Base-by-base conservation (phyloP, 345 rosid species). In the Hypericum androsaemum region DNA sequence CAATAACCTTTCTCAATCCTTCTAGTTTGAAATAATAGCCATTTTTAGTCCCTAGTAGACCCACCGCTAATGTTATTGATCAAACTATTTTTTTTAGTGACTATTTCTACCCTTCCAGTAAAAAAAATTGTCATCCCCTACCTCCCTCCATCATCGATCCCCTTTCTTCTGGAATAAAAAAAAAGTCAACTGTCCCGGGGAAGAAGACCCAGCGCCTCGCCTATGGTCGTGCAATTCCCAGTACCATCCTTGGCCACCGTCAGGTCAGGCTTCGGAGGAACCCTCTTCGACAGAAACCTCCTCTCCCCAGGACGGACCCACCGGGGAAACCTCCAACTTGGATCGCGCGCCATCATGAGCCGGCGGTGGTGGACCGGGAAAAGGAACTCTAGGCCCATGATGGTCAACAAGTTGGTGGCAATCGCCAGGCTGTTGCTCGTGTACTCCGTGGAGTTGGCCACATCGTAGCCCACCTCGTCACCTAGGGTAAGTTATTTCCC, bases 161-260 rank as follows among this genome's bases (percentile, higher is more conserved):
- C n/a, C n/a, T n/a, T n/a, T n/a, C n/a, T n/a, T n/a, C n/a, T n/a
- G n/a, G n/a, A n/a, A n/a, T n/a, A n/a, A n/a, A n/a, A n/a, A n/a
- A n/a, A n/a, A n/a, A n/a, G n/a, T n/a, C n/a, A n/a, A n/a, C n/a
- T n/a, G n/a, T n/a, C 80, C 82, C 2, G 73, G 55, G 8, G 39
- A 14, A 50, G 97, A 83, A 12, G 89, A 83, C 0, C 47, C 46
- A 5, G 75, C 7, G 97, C 97, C 39, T 72, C 95, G 28, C 77
- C 63, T 8, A 89, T 64, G 0, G 88, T 83, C 11, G 7, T 22
- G 52, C 78, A 89, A 62, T 86, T 69, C 5, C 97, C 95, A 0
- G 88, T 63, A n/a, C 94, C 95, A 47, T 89, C 97, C 69, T 83
- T 72, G 0, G 95, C 83, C 5, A 89, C 97, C 52, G 86, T 74